A percentile compares a stretch with the other conserved stretches of the same genome.
These are phyloP conservation scores for Exophiala sideris DNA, from an alignment of 2,329 filamentous ascomycete species.

Conservation along the genomic window DNA sequence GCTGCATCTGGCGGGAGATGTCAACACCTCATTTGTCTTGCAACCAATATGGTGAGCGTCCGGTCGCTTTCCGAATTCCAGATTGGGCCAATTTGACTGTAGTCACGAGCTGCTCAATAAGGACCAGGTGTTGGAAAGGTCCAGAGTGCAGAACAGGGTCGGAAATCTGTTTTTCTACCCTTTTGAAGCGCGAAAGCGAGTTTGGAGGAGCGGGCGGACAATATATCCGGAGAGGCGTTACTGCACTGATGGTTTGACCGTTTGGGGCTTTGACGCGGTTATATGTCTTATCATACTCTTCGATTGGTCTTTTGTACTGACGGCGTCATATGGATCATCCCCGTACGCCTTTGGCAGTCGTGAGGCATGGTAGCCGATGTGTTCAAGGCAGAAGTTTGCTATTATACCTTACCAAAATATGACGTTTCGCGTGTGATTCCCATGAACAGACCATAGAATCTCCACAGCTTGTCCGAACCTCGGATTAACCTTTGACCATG, in stretches of 20 bases:
- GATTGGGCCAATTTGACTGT: not conserved
- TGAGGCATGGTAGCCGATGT: no score
- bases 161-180: not conserved
- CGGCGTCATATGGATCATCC: not conserved
- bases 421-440: no score
- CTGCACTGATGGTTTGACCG: not conserved
- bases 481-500: no score
- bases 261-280: not conserved
- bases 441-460: no score
- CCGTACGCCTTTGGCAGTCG: no score
- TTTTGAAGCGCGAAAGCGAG: not conserved
- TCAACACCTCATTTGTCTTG: not conserved
- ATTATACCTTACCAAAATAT: no score
- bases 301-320: not conserved
- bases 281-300: no score
- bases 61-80: not conserved
- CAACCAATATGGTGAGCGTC: not conserved
- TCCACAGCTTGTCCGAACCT: no score
- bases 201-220: not conserved
- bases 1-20: not conserved
- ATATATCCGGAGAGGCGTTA: not conserved
- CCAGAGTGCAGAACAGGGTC: not conserved
- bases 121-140: not conserved
- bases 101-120: not conserved
- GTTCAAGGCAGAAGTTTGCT: no score